A percentile compares a stretch with the other conserved stretches of the same genome.
phyloP scores from a whole-genome alignment of 306 rosid genomes.

The Glycine latifolia region DNA sequence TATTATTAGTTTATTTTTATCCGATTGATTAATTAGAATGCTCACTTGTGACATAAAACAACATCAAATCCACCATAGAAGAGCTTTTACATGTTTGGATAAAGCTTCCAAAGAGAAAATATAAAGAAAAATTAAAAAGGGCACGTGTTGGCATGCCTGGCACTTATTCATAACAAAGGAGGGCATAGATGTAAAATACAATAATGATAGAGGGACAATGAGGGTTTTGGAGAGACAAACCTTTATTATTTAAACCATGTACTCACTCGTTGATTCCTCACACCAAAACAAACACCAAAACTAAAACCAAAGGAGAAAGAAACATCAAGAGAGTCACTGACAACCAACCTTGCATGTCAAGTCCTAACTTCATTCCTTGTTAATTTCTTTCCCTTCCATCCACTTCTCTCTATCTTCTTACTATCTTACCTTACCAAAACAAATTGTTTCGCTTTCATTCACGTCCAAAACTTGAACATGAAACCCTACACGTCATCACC shows the following conservation, averaged over 20 bases:
- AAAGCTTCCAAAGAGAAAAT: constrained; percentile 7
- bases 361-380: neutral
- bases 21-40: too few relatives aligned
- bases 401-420: neutral
- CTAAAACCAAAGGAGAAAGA: constrained; percentile 41
- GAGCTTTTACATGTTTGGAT: constrained; percentile 27
- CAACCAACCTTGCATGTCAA: neutral
- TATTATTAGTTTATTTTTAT: too few relatives aligned
- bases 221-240: constrained; percentile 14
- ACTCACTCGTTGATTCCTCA: constrained; percentile 42
- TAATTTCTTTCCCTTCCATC: neutral
- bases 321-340: constrained; percentile 30
- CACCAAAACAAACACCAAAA: constrained; percentile 5
- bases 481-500: constrained; percentile 38
- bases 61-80: neutral
- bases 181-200: constrained; percentile 19
- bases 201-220: neutral
- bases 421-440: neutral
- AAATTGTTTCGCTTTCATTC: neutral
- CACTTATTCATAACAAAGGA: constrained; percentile 35
- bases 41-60: neutral
- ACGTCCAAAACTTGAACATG: constrained; percentile 40
- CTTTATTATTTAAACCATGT: constrained; percentile 54
- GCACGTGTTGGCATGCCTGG: constrained; percentile 47
- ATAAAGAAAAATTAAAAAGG: neutral